Base-by-base conservation (phyloP, 2,329 filamentous ascomycete species). In the Thermomyces lanuginosus region DNA sequence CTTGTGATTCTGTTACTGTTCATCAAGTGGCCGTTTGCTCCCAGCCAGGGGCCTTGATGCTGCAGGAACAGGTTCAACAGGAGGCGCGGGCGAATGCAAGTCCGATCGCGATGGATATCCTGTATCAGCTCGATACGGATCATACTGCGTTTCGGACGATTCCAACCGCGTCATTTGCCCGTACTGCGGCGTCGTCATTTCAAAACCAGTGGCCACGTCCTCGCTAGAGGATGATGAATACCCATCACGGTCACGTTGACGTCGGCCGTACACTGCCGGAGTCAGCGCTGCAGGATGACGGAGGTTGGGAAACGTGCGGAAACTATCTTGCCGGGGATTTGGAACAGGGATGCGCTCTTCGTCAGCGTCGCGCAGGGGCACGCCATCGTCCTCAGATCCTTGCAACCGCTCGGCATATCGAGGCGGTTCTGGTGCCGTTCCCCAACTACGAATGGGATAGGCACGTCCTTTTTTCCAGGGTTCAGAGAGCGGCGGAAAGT, bases 371-470 rank as follows among this genome's bases (percentile, higher is more conserved):
- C 41, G 48, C 5, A 54, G 42, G 10, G 47, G 41, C 9, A 41
- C 26, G 41, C 39, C 15, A 40, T 31, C 4, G 40, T 46, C 14
- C 42, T 37, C 4, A 7, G 16, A 9, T 18, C 9, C 6, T n/a
- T n/a, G n/a, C n/a, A n/a, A n/a, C 24, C 32, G 4, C 29, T 17
- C 4, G 22, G 22, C 4, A 21, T 18, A 10, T 31, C 16, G 17
- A 28, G 42, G 40, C 5, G 43, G 40, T 4, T 43, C 40, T 3
- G 60, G 58, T 20, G 56, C 55, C 8, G 48, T 55, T n/a, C 63
- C 66, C 66, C 66, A 71, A 14, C 55, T 57, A 12, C 66, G 58
- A 36, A 70, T 69, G 1, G 66, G 63, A 39, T 69, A 65, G 13
- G 67, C 67, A 6, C 66, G 60, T 6, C 67, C 67, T 41, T 71